Conservation (phyloP, 2,329 filamentous ascomycete species). For the Aspergillus sp. region DNA sequence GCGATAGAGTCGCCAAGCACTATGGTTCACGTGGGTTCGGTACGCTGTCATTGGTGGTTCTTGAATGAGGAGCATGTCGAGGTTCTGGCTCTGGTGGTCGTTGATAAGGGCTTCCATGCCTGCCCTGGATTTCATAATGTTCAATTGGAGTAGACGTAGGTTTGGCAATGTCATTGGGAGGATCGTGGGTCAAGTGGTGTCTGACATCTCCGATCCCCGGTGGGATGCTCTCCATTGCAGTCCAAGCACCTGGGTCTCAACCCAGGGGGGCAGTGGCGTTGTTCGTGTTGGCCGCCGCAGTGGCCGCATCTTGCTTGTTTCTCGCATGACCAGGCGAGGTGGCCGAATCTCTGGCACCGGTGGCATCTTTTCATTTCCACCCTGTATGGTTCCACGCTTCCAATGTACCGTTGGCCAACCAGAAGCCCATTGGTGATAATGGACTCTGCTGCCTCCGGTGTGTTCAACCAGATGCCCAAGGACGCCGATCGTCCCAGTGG, state of each 20-base stretch:
- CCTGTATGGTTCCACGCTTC: slow-evolving; percentile 18
- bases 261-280: slow-evolving; percentile 19
- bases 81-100: slow-evolving; percentile 20
- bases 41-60: slow-evolving; percentile 19
- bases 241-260: slow-evolving; percentile 18
- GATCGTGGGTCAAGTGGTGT: not conserved
- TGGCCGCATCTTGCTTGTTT: slow-evolving; percentile 22
- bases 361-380: slow-evolving; percentile 23
- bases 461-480: slow-evolving; percentile 22
- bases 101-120: slow-evolving; percentile 31
- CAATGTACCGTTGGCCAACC: slow-evolving; percentile 21
- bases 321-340: slow-evolving; percentile 26
- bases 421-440: slow-evolving; percentile 23
- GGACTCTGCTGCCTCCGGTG: slow-evolving; percentile 22
- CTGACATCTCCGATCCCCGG: not conserved
- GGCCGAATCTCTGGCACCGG: slow-evolving; percentile 23
- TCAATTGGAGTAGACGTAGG: slow-evolving; percentile 11
- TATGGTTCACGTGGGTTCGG: slow-evolving; percentile 24
- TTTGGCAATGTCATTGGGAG: slow-evolving; percentile 4
- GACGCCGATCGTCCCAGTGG: slow-evolving; percentile 18
- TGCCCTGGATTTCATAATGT: slow-evolving; percentile 24
- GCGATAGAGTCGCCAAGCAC: slow-evolving; percentile 25
- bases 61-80: slow-evolving; percentile 25
- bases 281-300: slow-evolving; percentile 21
- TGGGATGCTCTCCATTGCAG: slow-evolving; percentile 20